Base-by-base conservation (phyloP, 83 land plant genomes). In the Thuja plicata region DNA sequence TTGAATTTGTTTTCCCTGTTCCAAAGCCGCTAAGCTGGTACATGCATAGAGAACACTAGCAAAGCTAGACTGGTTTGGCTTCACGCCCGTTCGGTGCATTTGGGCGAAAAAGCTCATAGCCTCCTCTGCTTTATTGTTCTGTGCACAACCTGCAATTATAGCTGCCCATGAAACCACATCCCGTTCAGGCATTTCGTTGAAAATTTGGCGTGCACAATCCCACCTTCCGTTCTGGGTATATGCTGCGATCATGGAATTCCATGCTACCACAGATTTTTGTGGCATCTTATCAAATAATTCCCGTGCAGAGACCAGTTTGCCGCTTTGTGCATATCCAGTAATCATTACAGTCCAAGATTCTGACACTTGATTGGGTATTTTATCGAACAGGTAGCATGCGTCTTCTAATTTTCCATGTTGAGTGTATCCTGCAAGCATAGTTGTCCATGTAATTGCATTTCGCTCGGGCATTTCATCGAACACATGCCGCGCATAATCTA, bases 141-240 rank as follows among this genome's bases (percentile, higher is more conserved):
- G 81, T 35, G 41, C 84, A 80, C 41, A 80, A 21, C 84, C 84
- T 80, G 84, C 48, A 80, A 80, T 80, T 27, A 80, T 80, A 12
- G 40, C 84, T 40, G 84, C 84, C 84, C 84, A 80, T 80, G 84
- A 80, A 27, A 80, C n/a, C 84, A 41, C 84, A 80, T 80, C 84
- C 0, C 45, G 84, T 40, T 80, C 48, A 80, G 84, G 48, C 84
- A 80, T 80, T 80, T 24, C n/a, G 48, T 41, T 80, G 21, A 80
- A 80, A 40, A 80, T 41, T 41, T 8, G 21, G 48, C 48, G 84
- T 21, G 84, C 84, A 80, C 46, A 19, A 27, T 15, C 48, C 11
- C 9, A 12, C 41, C n/a, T 80, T 80, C 84, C 48, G 8, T 80
- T 41, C 48, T 80, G 84, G 0, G 27, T 41, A 77, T 77, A 77